Evolutionary conservation across 768 basidiomycete species (phyloP), one percentile per base, ranked within the genome.

Genomic region (Clathrus columnatus): DNA sequence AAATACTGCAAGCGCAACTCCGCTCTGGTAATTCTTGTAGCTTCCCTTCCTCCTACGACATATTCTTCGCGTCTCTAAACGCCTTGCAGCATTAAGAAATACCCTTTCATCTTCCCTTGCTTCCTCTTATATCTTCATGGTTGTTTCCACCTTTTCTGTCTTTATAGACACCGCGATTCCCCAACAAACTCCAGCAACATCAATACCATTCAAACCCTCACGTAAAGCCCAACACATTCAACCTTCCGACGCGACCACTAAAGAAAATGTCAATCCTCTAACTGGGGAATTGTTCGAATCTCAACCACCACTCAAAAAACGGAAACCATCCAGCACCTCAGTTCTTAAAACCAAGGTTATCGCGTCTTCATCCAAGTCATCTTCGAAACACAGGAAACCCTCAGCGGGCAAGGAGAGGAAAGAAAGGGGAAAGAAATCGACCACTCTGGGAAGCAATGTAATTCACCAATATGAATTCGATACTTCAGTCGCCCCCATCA

Each of bases 201-300:
- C 46, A 11, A 48, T 47, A 2, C 48, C 54, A 24, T 55, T 28
- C 41, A 36, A 36, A 36, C 36, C 36, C 11, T 14, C n/a, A n/a
- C 26, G 44, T 18, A 55, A 47, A 47, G 6, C 24, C 32, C 42
- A 48, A n/a, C 30, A 21, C 24, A 17, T 16, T n/a, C 29, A 55
- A 26, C 21, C 24, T 17, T n/a, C 28, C 20, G 14, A 21, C 24
- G 23, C 46, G 44, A 24, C 54, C 10, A 48, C 54, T 14, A 59
- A 59, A 30, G 58, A 59, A 45, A 59, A 59, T 24, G 50, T 59
- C 26, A 50, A 59, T 50, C 58, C 58, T 36, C 56, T 59, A 7
- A 59, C 58, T 30, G 58, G 58, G 14, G 55, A 47, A 8, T 30
- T 36, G 10, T 55, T 45, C 46, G 41, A 53, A 17, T 18, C 42